These are phyloP conservation scores for Amanita thiersii DNA, from an alignment of 768 basidiomycete species.

Conservation along the genomic window DNA sequence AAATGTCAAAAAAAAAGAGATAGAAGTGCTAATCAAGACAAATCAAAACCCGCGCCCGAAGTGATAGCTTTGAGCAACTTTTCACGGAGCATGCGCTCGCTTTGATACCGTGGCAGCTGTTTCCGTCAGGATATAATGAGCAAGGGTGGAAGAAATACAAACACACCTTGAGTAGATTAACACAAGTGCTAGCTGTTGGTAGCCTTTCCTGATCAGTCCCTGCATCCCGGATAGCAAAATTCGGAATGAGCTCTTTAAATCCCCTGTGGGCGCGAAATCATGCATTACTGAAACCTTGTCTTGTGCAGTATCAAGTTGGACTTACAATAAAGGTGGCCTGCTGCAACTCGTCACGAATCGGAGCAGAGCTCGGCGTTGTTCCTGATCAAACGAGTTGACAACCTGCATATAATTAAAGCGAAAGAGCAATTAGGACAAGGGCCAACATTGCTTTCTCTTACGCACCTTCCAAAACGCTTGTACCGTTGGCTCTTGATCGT, in stretches of 20 bases:
- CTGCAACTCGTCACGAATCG: conserved; percentile 93
- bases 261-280: conserved; percentile 44
- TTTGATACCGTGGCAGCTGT: conserved; percentile 65
- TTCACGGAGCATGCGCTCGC: conserved; percentile 51
- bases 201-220: conserved; percentile 64
- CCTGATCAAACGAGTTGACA: conserved; percentile 69
- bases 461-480: conserved; percentile 76
- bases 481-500: conserved; percentile 65
- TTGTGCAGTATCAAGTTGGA: conserved; percentile 6
- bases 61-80: conserved; percentile 86
- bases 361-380: conserved; percentile 69
- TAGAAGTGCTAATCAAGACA: conserved; percentile 52
- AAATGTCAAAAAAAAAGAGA: no score
- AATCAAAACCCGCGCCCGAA: conserved; percentile 86
- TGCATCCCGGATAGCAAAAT: conserved; percentile 82
- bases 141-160: neutral
- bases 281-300: conserved; percentile 1
- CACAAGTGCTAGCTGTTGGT: conserved; percentile 79
- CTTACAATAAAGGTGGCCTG: conserved; percentile 79
- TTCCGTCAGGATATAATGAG: neutral
- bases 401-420: conserved; percentile 35
- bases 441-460: neutral
- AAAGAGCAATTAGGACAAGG: neutral
- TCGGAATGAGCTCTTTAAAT: conserved; percentile 81
- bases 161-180: conserved; percentile 81